Evolutionary conservation across 192 early-diverging fungal genomes (phyloP).

Genomic region (Entomortierella chlamydospora): DNA sequence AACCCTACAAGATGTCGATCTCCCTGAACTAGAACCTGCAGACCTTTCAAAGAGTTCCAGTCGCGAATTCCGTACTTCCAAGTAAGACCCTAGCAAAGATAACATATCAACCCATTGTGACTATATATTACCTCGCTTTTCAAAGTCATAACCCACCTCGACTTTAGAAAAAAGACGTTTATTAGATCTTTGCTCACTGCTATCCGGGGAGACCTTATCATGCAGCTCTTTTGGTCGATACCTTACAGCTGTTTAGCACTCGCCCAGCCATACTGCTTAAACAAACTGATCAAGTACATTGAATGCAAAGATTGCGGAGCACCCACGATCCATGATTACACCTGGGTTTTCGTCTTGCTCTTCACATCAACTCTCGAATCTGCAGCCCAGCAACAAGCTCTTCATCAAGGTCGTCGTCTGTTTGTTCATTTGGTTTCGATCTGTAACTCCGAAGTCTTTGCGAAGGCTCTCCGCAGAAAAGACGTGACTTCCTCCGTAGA

Average conservation of each 20-base stretch:
- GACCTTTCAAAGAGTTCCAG: slow-evolving; percentile 47
- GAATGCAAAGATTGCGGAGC: slow-evolving; percentile 39
- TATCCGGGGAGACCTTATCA: slow-evolving; percentile 12
- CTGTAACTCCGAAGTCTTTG: slow-evolving; percentile 55
- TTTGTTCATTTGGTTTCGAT: slow-evolving; percentile 64
- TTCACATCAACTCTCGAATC: slow-evolving; percentile 54
- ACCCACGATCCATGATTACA: slow-evolving; percentile 49
- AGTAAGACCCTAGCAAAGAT: slow-evolving; percentile 11
- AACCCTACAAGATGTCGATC: slow-evolving; percentile 65
- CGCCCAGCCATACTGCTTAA: slow-evolving; percentile 25
- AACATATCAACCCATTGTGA: neutral
- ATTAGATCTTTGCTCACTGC: slow-evolving; percentile 9
- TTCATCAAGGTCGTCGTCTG: slow-evolving; percentile 73
- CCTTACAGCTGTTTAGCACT: slow-evolving; percentile 25
- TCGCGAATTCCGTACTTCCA: neutral
- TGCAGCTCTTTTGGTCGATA: slow-evolving; percentile 25
- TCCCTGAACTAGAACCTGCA: slow-evolving; percentile 63
- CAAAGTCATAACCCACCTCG: neutral
- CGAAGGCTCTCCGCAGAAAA: slow-evolving; percentile 59
- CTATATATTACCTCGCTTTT: neutral
- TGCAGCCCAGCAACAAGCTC: slow-evolving; percentile 57
- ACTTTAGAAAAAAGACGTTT: slow-evolving; percentile 20
- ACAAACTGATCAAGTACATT: slow-evolving; percentile 45
- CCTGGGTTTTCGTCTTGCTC: slow-evolving; percentile 69
- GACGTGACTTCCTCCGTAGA: slow-evolving; percentile 50